phyloP scores from a whole-genome alignment of 768 basidiomycete species.

The Suillus decipiens region DNA sequence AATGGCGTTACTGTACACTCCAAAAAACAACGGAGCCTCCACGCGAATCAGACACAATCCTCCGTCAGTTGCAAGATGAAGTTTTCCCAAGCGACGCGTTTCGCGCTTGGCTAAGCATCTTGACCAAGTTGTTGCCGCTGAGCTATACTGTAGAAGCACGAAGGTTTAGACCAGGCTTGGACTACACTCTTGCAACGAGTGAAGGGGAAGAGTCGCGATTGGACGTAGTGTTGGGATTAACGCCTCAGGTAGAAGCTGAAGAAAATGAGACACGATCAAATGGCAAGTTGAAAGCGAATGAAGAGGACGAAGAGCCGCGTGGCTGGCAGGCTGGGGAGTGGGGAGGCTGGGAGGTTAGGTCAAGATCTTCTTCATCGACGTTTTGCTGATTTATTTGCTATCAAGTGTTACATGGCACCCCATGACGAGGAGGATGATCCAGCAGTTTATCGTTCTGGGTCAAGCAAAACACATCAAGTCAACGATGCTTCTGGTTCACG shows the following conservation, averaged over 20 bases:
- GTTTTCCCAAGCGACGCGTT: slow-evolving; percentile 82
- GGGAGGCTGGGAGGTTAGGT: slow-evolving; percentile 91
- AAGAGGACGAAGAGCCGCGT: slow-evolving; percentile 33
- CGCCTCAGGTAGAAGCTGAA: slow-evolving; percentile 54
- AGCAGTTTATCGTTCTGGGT: slow-evolving; percentile 79
- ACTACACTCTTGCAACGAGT: slow-evolving; percentile 92
- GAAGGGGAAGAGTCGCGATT: slow-evolving; percentile 79
- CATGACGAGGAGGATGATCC: slow-evolving; percentile 96
- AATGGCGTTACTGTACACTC: slow-evolving; percentile 88
- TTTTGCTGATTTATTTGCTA: slow-evolving; percentile 3
- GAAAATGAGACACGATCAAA: slow-evolving; percentile 26
- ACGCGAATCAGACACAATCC: slow-evolving; percentile 11
- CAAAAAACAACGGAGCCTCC: slow-evolving; percentile 18
- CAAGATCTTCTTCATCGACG: background rate
- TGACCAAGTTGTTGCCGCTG: slow-evolving; percentile 73
- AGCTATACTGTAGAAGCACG: slow-evolving; percentile 77
- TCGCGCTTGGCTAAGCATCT: slow-evolving; percentile 82
- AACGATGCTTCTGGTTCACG: slow-evolving; percentile 15
- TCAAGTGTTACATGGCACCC: slow-evolving; percentile 90
- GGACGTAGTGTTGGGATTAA: slow-evolving; percentile 86
- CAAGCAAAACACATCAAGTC: slow-evolving; percentile 39
- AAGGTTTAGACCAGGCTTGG: slow-evolving; percentile 88
- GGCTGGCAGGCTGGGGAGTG: slow-evolving; percentile 76
- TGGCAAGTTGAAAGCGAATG: slow-evolving; percentile 34
- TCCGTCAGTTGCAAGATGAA: slow-evolving; percentile 62